Evolutionary conservation across 2,329 filamentous ascomycete genomes (phyloP), one percentile per base, ranked within the genome.

Genomic region (Dactylonectria estremocensis): DNA sequence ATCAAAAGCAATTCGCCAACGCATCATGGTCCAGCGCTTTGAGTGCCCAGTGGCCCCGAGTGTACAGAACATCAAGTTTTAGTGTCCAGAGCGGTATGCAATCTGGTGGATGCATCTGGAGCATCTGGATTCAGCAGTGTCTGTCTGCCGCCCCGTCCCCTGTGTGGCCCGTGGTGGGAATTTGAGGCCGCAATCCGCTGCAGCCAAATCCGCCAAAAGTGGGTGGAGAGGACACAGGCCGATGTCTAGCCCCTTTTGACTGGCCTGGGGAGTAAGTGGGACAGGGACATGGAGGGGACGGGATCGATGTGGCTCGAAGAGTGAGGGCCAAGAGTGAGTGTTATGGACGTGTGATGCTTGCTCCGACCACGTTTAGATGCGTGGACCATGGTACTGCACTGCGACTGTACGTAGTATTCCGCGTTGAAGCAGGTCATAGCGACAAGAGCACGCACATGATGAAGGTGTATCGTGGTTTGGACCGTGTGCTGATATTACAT

Each of bases 271-370:
- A 9, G 24, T 57, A 43, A 6, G 24, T 53, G n/a, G 31, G 50
- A 37, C 59, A 63, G 55, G 64, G 64, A 59, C 60, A 59, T 52
- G 58, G 58, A 66, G n/a, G 43, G 46, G 22, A 24, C 61, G 61
- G 54, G 58, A 62, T 28, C 35, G 50, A 64, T 48, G 57, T 48
- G 57, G 40, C 48, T 59, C 37, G 54, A 58, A 57, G 58, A 37
- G 45, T 33, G 60, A 24, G 11, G 28, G 22, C 33, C 3, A 3
- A n/a, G 33, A 31, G 22, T 50, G 8, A 16, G 24, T 18, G 24
- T 7, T 3, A 52, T 16, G 24, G 8, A 50, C 20, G 46, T 50
- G 24, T 28, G 24, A 28, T 28, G 24, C 24, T 28, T 4, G 24
- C 24, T 28, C 24, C 24, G 24, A 28, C 24, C 24, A 28, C 24